Evolutionary conservation across 129 eudicot genomes (phyloP).

Genomic region (Ambrosia trifida): DNA sequence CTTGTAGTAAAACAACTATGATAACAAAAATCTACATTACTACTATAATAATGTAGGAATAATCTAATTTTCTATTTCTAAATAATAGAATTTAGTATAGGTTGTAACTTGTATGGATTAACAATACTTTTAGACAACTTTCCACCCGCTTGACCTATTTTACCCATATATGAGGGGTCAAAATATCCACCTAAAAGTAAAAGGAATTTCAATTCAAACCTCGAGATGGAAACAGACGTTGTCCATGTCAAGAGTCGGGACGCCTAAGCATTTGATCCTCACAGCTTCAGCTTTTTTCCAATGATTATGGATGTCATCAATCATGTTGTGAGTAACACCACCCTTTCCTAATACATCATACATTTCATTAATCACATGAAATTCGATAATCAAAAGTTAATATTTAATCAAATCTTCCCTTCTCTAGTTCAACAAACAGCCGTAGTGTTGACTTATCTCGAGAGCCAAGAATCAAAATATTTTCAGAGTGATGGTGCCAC

Average conservation of each 20-base stretch:
- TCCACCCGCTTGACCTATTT: background rate
- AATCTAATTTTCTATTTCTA: background rate
- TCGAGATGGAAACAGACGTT: slow-evolving; percentile 83
- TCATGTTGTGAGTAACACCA: slow-evolving; percentile 93
- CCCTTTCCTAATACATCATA: slow-evolving; percentile 64
- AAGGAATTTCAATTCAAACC: slow-evolving; percentile 43
- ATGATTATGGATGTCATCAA: slow-evolving; percentile 93
- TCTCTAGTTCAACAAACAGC: background rate
- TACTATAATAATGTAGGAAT: background rate
- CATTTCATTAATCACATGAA: background rate
- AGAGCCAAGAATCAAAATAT: slow-evolving; percentile 21
- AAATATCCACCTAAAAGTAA: background rate
- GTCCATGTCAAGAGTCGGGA: slow-evolving; percentile 96
- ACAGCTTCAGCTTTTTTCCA: slow-evolving; percentile 98
- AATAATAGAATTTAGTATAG: background rate
- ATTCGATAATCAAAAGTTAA: background rate
- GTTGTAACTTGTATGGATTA: background rate
- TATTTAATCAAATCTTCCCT: background rate
- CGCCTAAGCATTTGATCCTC: slow-evolving; percentile 91
- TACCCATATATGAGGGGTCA: background rate
- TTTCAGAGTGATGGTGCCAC: background rate
- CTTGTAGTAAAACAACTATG: background rate
- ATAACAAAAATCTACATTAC: background rate
- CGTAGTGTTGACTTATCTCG: background rate
- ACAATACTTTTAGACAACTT: background rate